phyloP scores from a whole-genome alignment of 148 eudicot genomes.

The Fagopyrum homotropicum region DNA sequence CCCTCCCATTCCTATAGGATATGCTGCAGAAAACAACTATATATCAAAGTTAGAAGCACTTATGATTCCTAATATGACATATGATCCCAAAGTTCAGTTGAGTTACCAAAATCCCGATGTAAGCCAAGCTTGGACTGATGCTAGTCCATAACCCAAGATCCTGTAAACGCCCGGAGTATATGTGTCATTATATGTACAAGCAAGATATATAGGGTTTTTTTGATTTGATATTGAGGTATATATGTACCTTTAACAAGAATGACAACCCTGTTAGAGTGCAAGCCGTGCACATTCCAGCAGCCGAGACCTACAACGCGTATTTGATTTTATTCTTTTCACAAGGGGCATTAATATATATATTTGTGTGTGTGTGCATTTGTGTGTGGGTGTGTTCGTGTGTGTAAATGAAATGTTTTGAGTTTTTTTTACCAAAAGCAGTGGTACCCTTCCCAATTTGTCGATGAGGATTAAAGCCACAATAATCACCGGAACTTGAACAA shows the following conservation, averaged over 20 bases:
- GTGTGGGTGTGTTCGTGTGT: too few relatives aligned
- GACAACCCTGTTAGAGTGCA: slow-evolving; percentile 15
- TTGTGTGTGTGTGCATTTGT: too few relatives aligned
- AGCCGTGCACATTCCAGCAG: slow-evolving; percentile 5
- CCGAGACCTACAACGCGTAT: slow-evolving; percentile 10
- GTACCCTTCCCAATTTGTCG: slow-evolving; percentile 42
- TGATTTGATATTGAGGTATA: too few relatives aligned
- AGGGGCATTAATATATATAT: too few relatives aligned
- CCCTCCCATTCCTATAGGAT: slow-evolving; percentile 27
- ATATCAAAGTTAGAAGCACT: background rate
- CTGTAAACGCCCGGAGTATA: background rate
- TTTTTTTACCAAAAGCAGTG: slow-evolving; percentile 36
- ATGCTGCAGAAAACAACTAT: slow-evolving; percentile 18
- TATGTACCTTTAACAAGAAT: slow-evolving; percentile 15
- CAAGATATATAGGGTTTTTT: too few relatives aligned
- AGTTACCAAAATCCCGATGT: slow-evolving; percentile 22
- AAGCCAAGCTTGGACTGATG: slow-evolving; percentile 20
- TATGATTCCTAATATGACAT: background rate
- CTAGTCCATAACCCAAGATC: slow-evolving; percentile 19
- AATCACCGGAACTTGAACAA: slow-evolving; percentile 39
- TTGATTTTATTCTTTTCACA: too few relatives aligned
- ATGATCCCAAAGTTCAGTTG: background rate
- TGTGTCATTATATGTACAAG: background rate
- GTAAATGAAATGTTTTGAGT: background rate
- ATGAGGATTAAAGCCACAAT: slow-evolving; percentile 28